Base-by-base conservation (phyloP, 208 protist genomes). In the Angomonas desouzai region DNA sequence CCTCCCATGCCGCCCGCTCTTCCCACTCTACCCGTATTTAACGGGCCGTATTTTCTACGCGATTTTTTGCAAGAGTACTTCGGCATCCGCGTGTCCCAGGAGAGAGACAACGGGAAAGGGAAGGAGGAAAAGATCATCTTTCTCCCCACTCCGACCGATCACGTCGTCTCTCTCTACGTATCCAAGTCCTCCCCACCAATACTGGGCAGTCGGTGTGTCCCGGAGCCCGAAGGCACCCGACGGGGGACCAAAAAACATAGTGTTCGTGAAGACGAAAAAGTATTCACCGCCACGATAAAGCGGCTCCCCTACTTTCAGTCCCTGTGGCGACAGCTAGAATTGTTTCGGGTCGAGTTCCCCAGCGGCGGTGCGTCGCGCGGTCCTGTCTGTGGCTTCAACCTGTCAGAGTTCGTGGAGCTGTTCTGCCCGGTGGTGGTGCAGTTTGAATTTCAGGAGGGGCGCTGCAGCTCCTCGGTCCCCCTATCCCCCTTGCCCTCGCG, bases 281-380 rank as follows among this genome's bases (percentile, higher is more conserved):
- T 51, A 22, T 23, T 51, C 10, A 13, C 45, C 4, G 45, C 9
- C 18, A 13, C 18, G 6, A 40, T 51, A 13, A 13, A 27, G 6
- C 45, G n/a, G 20, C 20, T 51, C 18, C 45, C 45, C 45, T 51
- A 51, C 45, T 51, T 51, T 51, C 45, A 51, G 45, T 13, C 18
- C 6, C 20, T 51, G 20, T 51, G 45, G 45, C 45, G 45, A 23
- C 45, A 51, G 45, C 45, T 51, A 27, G 9, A 23, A 27, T 9
- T 4, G 6, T 51, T 51, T 23, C 45, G 45, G 20, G 45, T 51
- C 9, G 45, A 51, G 45, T 51, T 51, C n/a, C 3, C 10, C 45
- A 40, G 13, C 6, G 36, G 36, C 36, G 13, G 6, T 13, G 9
- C 36, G 9, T 40, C 36, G 9, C 36, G 36, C 6, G 13, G 6